Evolutionary conservation across 1,284 basidiomycete genomes (phyloP).

Genomic region (Lentinula novae-zelandiae): DNA sequence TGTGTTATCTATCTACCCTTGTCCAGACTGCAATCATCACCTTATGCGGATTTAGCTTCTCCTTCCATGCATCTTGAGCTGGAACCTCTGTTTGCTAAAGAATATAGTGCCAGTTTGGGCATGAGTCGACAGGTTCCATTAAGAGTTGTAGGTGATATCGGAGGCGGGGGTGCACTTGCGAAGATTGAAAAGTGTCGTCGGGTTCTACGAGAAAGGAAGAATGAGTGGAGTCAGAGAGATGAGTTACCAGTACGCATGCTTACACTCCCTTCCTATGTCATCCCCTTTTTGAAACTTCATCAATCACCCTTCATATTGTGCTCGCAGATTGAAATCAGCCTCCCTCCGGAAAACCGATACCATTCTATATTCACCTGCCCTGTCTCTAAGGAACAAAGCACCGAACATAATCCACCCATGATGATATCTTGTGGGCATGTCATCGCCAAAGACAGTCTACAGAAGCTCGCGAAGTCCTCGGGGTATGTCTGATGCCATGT

Average conservation of each 20-base stretch:
- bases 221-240: slow-evolving; percentile 86
- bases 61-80: slow-evolving; percentile 72
- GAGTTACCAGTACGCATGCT: slow-evolving; percentile 76
- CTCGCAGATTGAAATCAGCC: slow-evolving; percentile 86
- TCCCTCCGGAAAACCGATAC: slow-evolving; percentile 83
- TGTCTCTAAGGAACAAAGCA: slow-evolving; percentile 96
- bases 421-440: slow-evolving; percentile 97
- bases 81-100: slow-evolving; percentile 79
- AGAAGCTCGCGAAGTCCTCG: slow-evolving; percentile 80
- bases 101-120: slow-evolving; percentile 84
- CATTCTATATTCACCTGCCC: slow-evolving; percentile 98
- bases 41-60: slow-evolving; percentile 71
- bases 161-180: slow-evolving; percentile 84
- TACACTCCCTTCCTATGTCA: neutral
- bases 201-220: slow-evolving; percentile 89
- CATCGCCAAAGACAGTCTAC: slow-evolving; percentile 84
- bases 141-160: slow-evolving; percentile 85
- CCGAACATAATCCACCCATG: slow-evolving; percentile 93
- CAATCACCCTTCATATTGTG: slow-evolving; percentile 8
- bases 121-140: slow-evolving; percentile 89
- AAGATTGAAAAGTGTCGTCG: slow-evolving; percentile 90
- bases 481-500: slow-evolving; percentile 52
- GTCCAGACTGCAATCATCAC: slow-evolving; percentile 57
- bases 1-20: slow-evolving; percentile 72
- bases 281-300: neutral